Percentiles rank a stretch among this genome's conserved stretches.
phyloP scores from a whole-genome alignment of 208 protist genomes.

The Angomonas ambiguus region DNA sequence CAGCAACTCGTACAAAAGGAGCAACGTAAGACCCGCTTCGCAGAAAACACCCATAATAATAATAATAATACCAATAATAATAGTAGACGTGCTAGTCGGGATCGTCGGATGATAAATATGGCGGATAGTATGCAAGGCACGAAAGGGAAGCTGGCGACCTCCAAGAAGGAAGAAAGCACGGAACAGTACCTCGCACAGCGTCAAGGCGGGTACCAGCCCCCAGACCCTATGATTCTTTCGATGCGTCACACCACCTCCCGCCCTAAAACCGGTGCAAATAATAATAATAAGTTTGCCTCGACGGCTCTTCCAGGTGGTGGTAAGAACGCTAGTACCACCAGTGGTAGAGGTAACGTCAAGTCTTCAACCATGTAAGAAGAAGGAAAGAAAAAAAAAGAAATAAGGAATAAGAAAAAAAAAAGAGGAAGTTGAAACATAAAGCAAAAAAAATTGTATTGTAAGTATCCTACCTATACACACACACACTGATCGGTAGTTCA shows the following conservation, averaged over 20 bases:
- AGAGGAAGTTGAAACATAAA: background rate
- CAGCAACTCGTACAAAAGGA: conserved; percentile 12
- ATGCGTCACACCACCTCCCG: conserved; percentile 69
- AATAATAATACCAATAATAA: background rate
- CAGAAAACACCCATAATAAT: background rate
- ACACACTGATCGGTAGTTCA: too few species aligned
- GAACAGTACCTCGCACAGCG: conserved; percentile 35
- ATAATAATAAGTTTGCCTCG: background rate
- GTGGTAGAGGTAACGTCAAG: background rate
- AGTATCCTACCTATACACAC: background rate
- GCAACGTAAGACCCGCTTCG: conserved; percentile 11
- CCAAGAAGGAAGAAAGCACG: conserved; percentile 9
- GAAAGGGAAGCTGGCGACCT: background rate
- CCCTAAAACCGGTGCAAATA: background rate
- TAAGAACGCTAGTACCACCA: background rate
- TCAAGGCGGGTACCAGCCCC: conserved; percentile 60
- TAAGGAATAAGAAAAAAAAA: background rate
- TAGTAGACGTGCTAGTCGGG: background rate
- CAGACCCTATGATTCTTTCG: conserved; percentile 83
- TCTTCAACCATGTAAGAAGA: background rate
- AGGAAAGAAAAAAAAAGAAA: background rate
- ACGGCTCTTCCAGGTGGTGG: background rate
- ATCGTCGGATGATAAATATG: background rate
- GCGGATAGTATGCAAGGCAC: background rate
- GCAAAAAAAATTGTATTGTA: background rate